Percentiles rank a stretch among this genome's conserved stretches.
phyloP scores from a whole-genome alignment of 2,329 filamentous ascomycete species.

The Penicillium sp. region DNA sequence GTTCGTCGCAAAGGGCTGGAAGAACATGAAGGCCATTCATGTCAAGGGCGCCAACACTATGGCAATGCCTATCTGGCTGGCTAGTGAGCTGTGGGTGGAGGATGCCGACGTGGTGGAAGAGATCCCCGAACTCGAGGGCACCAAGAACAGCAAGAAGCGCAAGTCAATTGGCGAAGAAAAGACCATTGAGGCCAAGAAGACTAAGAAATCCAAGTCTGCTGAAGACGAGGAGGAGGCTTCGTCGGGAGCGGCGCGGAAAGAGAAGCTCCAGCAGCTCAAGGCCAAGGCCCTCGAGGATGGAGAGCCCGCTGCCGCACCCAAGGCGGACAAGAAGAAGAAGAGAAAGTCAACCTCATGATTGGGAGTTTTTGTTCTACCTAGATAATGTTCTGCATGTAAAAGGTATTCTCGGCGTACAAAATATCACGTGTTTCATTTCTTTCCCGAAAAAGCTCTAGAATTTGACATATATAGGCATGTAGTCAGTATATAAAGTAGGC shows the following conservation, averaged over 20 bases:
- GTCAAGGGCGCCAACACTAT: slow-evolving; percentile 88
- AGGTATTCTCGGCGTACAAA: slow-evolving; percentile 35
- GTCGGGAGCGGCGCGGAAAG: slow-evolving; percentile 42
- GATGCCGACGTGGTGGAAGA: slow-evolving; percentile 68
- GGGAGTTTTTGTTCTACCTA: slow-evolving; percentile 19
- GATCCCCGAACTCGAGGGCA: slow-evolving; percentile 35
- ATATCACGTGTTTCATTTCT: slow-evolving; percentile 33
- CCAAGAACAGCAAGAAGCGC: slow-evolving; percentile 58
- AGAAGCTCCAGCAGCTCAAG: slow-evolving; percentile 54
- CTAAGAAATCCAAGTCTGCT: slow-evolving; percentile 42
- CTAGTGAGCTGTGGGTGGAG: slow-evolving; percentile 87
- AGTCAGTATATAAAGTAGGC: not conserved
- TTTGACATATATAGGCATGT: not conserved
- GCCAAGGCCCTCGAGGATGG: slow-evolving; percentile 47
- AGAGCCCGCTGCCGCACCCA: slow-evolving; percentile 23
- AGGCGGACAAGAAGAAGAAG: slow-evolving; percentile 38
- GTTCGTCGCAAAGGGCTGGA: slow-evolving; percentile 83
- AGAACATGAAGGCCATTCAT: slow-evolving; percentile 79
- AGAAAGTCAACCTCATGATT: slow-evolving; percentile 41
- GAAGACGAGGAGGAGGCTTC: slow-evolving; percentile 40
- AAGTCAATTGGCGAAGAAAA: slow-evolving; percentile 40
- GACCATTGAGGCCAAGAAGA: slow-evolving; percentile 37
- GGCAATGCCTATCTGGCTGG: slow-evolving; percentile 90
- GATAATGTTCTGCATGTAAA: slow-evolving; percentile 33
- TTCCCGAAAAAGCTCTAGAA: not conserved